Conservation (phyloP, 202 grass and related monocot genomes). For the Panicum virgatum region DNA sequence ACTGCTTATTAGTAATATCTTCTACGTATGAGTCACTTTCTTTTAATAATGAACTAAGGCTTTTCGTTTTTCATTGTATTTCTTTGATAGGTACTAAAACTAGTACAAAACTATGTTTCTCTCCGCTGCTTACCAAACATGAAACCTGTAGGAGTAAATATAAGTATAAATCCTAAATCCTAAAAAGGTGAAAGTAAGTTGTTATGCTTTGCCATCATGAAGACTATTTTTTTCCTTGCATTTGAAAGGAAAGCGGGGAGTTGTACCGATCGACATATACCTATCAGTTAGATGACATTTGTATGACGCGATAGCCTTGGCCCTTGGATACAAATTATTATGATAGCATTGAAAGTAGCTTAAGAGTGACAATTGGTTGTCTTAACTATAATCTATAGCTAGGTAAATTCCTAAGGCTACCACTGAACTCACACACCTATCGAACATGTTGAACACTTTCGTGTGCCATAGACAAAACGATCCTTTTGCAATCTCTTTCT, state of each 20-base stretch:
- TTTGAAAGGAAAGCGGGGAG: neutral
- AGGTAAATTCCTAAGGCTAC: neutral
- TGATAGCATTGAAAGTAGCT: neutral
- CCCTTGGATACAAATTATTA: neutral
- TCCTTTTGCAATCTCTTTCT: neutral
- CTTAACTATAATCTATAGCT: neutral
- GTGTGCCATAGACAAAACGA: neutral
- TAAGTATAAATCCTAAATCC: neutral
- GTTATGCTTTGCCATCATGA: neutral
- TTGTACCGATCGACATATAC: neutral
- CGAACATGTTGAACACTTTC: neutral
- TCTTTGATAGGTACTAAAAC: neutral
- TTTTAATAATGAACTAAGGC: neutral
- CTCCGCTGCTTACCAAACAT: neutral
- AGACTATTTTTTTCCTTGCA: neutral
- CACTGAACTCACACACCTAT: neutral
- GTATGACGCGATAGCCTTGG: neutral
- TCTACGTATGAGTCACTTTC: neutral
- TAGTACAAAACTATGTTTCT: neutral
- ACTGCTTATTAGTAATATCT: neutral
- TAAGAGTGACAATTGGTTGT: neutral
- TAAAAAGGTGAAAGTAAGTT: neutral
- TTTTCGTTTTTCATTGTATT: neutral
- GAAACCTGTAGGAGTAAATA: neutral
- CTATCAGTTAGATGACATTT: neutral